phyloP scores from a whole-genome alignment of 2,329 filamentous ascomycete species.

The Phialocephala subalpina region DNA sequence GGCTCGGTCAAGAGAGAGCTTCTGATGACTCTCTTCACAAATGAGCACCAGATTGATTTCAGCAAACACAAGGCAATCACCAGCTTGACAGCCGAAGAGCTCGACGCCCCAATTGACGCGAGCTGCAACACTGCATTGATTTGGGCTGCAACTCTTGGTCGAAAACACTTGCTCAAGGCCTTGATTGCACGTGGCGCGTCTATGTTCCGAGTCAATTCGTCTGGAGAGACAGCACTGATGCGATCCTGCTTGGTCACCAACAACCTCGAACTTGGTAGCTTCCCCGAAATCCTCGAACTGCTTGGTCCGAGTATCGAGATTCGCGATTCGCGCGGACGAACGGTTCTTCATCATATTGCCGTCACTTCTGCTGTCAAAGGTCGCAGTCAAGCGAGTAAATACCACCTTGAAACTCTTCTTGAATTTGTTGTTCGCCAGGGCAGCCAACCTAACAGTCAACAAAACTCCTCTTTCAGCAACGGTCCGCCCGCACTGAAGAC shows the following conservation, averaged over 20 bases:
- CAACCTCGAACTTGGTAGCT: conserved; percentile 89
- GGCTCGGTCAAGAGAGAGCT: conserved; percentile 83
- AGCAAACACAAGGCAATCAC: conserved; percentile 80
- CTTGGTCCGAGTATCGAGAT: conserved; percentile 91
- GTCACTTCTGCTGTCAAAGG: conserved; percentile 96
- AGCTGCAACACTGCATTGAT: conserved; percentile 91
- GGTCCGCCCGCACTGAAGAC: conserved; percentile 34
- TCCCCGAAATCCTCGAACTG: conserved; percentile 88
- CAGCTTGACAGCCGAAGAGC: conserved; percentile 77
- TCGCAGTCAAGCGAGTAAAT: conserved; percentile 87
- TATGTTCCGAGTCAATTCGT: conserved; percentile 86
- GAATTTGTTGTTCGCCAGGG: conserved; percentile 94
- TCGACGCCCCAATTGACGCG: conserved; percentile 91
- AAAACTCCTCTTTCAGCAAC: conserved; percentile 39
- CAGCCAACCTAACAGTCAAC: conserved; percentile 65
- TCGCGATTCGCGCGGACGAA: conserved; percentile 86
- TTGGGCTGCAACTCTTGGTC: conserved; percentile 93
- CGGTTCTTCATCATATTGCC: conserved; percentile 94
- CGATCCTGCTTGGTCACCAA: conserved; percentile 93
- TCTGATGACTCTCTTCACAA: conserved; percentile 82
- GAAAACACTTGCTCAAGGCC: conserved; percentile 81
- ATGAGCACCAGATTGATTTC: conserved; percentile 73
- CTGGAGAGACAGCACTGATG: conserved; percentile 92
- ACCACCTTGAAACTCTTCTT: conserved; percentile 92
- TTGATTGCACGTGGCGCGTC: conserved; percentile 87